Evolutionary conservation across 164 flowering plant species (phyloP).

Genomic region (Euptelea pleiosperma): DNA sequence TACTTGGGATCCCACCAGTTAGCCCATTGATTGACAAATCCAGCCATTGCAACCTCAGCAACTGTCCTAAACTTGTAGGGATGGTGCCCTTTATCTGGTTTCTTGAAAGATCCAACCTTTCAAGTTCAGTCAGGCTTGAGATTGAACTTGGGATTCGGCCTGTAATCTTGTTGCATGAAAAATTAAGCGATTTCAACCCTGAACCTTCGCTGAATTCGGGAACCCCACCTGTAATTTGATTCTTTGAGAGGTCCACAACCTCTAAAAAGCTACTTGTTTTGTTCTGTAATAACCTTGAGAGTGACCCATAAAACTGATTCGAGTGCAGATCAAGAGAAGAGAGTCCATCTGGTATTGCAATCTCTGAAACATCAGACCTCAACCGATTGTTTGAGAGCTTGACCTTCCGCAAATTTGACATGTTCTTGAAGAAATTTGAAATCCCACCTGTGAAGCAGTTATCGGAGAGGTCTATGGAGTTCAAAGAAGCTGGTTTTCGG

Average conservation of each 20-base stretch:
- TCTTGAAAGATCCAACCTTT: slow-evolving; percentile 59
- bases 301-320: slow-evolving; percentile 60
- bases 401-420: slow-evolving; percentile 55
- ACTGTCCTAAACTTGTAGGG: slow-evolving; percentile 60
- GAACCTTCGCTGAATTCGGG: slow-evolving; percentile 50
- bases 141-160: slow-evolving; percentile 75
- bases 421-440: slow-evolving; percentile 46
- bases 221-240: slow-evolving; percentile 56
- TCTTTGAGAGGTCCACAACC: slow-evolving; percentile 50
- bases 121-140: slow-evolving; percentile 55
- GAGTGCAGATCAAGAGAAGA: slow-evolving; percentile 63
- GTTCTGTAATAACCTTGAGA: slow-evolving; percentile 43
- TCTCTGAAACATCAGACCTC: slow-evolving; percentile 41
- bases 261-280: slow-evolving; percentile 56
- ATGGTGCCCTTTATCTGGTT: slow-evolving; percentile 64
- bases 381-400: slow-evolving; percentile 72
- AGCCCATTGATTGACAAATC: slow-evolving; percentile 71
- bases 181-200: slow-evolving; percentile 47
- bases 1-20: slow-evolving; percentile 65
- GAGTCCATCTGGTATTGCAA: slow-evolving; percentile 55
- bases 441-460: slow-evolving; percentile 50
- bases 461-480: slow-evolving; percentile 72
- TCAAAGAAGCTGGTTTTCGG: slow-evolving; percentile 48
- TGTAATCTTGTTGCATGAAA: slow-evolving; percentile 63
- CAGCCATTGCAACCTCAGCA: slow-evolving; percentile 59